These are phyloP conservation scores for Stenocarpella maydis DNA, from an alignment of 2,329 filamentous ascomycete species.

Conservation along the genomic window DNA sequence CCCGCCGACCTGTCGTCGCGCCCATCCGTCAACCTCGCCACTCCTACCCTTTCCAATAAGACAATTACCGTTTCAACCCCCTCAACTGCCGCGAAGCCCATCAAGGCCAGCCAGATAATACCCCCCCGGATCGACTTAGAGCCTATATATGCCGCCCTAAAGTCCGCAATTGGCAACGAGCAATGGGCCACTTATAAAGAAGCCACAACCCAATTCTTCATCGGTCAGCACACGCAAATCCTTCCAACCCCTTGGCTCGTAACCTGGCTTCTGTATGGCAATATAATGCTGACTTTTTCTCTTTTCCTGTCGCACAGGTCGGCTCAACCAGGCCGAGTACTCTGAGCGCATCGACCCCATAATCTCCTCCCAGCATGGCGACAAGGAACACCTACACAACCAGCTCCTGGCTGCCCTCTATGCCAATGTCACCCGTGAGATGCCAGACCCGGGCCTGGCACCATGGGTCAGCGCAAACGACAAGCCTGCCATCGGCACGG, in stretches of 20 bases:
- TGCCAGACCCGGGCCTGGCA: slow-evolving; percentile 72
- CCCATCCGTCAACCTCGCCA: slow-evolving; percentile 64
- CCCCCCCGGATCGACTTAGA: slow-evolving; percentile 74
- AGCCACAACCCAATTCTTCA: slow-evolving; percentile 67
- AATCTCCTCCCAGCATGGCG: slow-evolving; percentile 63
- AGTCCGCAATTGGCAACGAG: slow-evolving; percentile 65
- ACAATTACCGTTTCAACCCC: slow-evolving; percentile 62
- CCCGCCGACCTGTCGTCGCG: slow-evolving; percentile 70
- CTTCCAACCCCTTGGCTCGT: slow-evolving; percentile 16
- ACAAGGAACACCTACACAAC: slow-evolving; percentile 72
- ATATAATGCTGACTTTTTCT: slow-evolving; percentile 37
- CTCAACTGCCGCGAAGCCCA: slow-evolving; percentile 55
- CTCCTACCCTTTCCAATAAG: slow-evolving; percentile 66
- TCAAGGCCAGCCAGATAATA: slow-evolving; percentile 69
- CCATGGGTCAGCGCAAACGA: slow-evolving; percentile 78
- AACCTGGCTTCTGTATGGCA: neutral
- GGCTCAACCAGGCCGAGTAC: slow-evolving; percentile 69
- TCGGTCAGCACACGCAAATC: slow-evolving; percentile 55
- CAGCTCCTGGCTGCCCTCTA: slow-evolving; percentile 73
- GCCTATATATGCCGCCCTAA: slow-evolving; percentile 69
- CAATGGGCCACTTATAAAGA: slow-evolving; percentile 73
- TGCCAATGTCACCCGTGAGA: slow-evolving; percentile 73
- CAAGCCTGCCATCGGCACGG: slow-evolving; percentile 65
- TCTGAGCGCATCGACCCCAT: slow-evolving; percentile 67
- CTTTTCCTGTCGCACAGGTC: slow-evolving; percentile 52